Evolutionary conservation across 345 rosid genomes (phyloP), one percentile per base, ranked within the genome.

Genomic region (Aurinia saxatilis): DNA sequence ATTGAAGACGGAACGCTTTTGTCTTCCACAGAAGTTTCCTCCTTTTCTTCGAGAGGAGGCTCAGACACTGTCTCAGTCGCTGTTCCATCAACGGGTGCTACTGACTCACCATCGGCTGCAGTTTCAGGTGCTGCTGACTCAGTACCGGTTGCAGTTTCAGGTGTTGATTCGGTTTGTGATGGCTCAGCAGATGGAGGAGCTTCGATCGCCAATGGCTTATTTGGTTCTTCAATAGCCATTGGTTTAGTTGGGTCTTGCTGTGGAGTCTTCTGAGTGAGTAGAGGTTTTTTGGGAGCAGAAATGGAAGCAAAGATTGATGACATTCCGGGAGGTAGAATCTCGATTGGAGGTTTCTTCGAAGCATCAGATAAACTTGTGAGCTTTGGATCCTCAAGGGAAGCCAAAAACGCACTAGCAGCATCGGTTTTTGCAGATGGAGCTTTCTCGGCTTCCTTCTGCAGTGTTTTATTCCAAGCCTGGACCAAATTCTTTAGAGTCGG

Each of bases 251-350:
- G 81, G 60, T 81, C 88, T 60, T 65, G 86, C 77, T 80, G 87
- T 41, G 84, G 44, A 68, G 60, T 64, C 50, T 55, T 75, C 50
- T 71, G 83, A 0, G 71, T 25, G 5, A 64, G 73, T 31, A 79
- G 78, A 60, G 91, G 88, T 38, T 85, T 89, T 73, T 87, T 87
- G 73, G 86, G 86, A 59, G 77, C 72, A 35, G 91, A 60, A 62
- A 87, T 80, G 34, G 90, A 77, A 68, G 91, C 86, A 27, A 85
- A 76, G 41, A 90, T 82, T 57, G 96, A 84, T 6, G 96, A 84
- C 97, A 90, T 85, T 63, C 97, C 96, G 5, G 97, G 97, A 30
- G 97, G 97, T 40, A 90, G 81, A 48, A 93, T 84, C 78, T 93
- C 95, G 71, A 93, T 81, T 1, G 95, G 84, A 25, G 90, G 87